These are phyloP conservation scores for Ustilago nuda DNA, from an alignment of 1,284 basidiomycete species.

Conservation along the genomic window DNA sequence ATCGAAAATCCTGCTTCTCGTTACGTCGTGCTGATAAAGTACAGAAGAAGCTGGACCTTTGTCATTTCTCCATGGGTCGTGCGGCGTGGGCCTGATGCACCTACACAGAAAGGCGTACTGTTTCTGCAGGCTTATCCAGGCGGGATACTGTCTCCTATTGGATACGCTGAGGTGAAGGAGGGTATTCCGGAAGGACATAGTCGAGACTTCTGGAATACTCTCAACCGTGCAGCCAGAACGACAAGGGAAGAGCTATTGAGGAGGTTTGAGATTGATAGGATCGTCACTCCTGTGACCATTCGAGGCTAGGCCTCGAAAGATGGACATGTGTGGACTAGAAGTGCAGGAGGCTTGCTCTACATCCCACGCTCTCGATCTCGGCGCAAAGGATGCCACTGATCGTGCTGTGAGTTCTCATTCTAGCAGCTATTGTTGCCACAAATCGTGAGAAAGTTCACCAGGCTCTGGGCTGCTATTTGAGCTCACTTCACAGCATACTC, in stretches of 20 bases:
- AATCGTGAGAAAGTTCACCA: too few species aligned
- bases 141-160: slow-evolving; percentile 4
- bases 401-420: too few species aligned
- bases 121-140: slow-evolving; percentile 4
- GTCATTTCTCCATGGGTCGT: not conserved
- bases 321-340: not conserved
- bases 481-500: too few species aligned
- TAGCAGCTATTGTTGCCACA: too few species aligned
- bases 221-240: slow-evolving; percentile 3
- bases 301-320: not conserved
- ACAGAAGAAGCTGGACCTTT: not conserved
- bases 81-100: not conserved
- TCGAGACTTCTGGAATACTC: slow-evolving; percentile 12
- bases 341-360: not conserved
- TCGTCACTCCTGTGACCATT: not conserved
- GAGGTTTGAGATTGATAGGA: not conserved
- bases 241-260: not conserved
- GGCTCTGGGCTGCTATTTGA: too few species aligned
- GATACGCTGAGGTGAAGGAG: slow-evolving; percentile 15
- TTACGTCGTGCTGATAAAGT: slow-evolving; percentile 1
- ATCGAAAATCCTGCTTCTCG: not conserved
- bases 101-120: not conserved
- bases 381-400: too few species aligned
- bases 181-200: slow-evolving; percentile 13
- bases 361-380: too few species aligned